These are phyloP conservation scores for Quillaja saponaria DNA, from an alignment of 306 rosid genomes.

Conservation along the genomic window DNA sequence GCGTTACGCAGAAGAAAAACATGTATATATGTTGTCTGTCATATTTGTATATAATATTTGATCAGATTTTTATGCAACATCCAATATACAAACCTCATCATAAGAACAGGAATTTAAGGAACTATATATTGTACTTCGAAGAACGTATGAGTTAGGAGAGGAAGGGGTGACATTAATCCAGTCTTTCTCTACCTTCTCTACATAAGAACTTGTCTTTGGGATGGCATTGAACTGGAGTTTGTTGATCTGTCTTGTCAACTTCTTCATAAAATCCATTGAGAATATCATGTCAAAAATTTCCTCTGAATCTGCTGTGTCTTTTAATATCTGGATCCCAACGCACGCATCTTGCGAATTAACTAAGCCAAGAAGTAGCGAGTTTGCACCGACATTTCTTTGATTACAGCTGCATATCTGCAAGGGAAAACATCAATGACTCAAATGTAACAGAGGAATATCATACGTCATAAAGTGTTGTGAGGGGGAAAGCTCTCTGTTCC, in stretches of 20 bases:
- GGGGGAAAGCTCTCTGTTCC: not conserved
- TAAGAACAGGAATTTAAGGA: conserved; percentile 57
- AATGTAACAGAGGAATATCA: no score
- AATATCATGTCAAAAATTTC: conserved; percentile 59
- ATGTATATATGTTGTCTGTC: no score
- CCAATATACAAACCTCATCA: conserved; percentile 59
- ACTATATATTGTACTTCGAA: conserved; percentile 65
- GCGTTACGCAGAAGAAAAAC: no score
- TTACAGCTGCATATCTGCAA: conserved; percentile 65
- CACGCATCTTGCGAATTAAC: conserved; percentile 49
- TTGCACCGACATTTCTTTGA: conserved; percentile 46
- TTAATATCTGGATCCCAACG: conserved; percentile 60
- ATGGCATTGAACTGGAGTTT: conserved; percentile 59
- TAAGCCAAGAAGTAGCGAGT: conserved; percentile 65
- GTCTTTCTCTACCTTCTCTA: conserved; percentile 68
- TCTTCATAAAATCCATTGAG: conserved; percentile 54
- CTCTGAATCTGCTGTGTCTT: conserved; percentile 41
- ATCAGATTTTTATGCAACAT: conserved; percentile 47
- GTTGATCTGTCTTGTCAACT: conserved; percentile 53
- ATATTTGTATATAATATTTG: no score
- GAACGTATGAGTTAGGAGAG: conserved; percentile 65
- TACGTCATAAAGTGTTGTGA: no score
- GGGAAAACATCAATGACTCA: conserved; percentile 31
- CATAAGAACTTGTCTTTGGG: conserved; percentile 56
- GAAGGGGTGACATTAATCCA: conserved; percentile 74